Percentiles rank a stretch among this genome's conserved stretches.
These are phyloP conservation scores for Termitomyces sp. DNA, from an alignment of 1,284 basidiomycete genomes.

Conservation along the genomic window DNA sequence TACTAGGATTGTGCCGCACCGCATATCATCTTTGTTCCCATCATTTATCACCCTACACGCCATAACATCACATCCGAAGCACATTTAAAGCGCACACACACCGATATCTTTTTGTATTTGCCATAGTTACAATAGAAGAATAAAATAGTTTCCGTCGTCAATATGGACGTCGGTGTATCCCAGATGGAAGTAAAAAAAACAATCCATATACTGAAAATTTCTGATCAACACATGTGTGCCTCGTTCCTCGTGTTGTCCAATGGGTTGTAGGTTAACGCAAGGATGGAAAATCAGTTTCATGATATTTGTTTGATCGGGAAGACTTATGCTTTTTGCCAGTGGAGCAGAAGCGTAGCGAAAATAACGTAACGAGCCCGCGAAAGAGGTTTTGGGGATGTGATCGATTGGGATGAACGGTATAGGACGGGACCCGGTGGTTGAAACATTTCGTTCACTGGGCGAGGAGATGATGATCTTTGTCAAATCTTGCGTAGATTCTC, in stretches of 20 bases:
- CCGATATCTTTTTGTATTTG: background rate
- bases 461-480: background rate
- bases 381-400: background rate
- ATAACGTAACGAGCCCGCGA: background rate
- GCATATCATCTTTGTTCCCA: constrained; percentile 2
- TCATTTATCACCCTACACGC: background rate
- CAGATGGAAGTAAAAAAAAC: constrained; percentile 1
- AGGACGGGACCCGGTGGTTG: background rate
- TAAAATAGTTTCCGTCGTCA: background rate
- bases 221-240: background rate
- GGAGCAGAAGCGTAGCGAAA: background rate
- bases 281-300: background rate
- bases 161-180: background rate
- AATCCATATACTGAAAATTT: background rate
- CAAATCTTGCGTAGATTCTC: too few relatives aligned
- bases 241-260: background rate
- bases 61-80: background rate
- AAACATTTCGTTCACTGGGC: background rate
- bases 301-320: background rate
- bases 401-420: too few relatives aligned
- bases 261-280: background rate
- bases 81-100: background rate
- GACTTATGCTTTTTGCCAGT: background rate
- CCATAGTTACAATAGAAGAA: background rate
- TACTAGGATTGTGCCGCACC: background rate